Conservation (phyloP, 192 early-diverging fungal species). For the Chytriomyces sp. region DNA sequence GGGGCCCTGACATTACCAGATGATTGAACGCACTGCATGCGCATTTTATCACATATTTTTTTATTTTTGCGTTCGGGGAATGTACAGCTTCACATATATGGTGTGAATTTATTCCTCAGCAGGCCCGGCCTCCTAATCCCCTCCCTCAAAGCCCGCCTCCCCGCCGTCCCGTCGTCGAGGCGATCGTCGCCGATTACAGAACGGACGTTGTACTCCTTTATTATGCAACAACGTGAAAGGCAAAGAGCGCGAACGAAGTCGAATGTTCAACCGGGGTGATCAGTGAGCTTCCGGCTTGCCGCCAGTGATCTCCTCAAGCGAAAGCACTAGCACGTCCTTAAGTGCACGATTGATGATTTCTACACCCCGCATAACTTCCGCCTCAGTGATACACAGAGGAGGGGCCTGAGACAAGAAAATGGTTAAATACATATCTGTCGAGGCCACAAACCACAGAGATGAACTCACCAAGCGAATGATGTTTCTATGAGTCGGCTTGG, state of each 20-base stretch:
- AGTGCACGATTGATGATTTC: constrained; percentile 80
- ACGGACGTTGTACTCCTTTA: too few relatives aligned
- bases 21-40: too few relatives aligned
- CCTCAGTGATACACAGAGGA: constrained; percentile 92
- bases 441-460: not conserved
- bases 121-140: too few relatives aligned
- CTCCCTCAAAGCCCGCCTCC: too few relatives aligned
- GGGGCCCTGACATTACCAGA: constrained; percentile 1
- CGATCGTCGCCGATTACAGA: too few relatives aligned
- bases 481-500: constrained; percentile 98
- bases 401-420: constrained; percentile 58
- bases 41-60: too few relatives aligned
- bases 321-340: constrained; percentile 67
- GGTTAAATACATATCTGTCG: not conserved
- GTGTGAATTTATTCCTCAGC: too few relatives aligned
- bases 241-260: too few relatives aligned
- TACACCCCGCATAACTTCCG: constrained; percentile 79
- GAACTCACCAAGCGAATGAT: constrained; percentile 81
- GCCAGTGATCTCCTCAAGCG: constrained; percentile 61
- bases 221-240: too few relatives aligned
- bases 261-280: not conserved
- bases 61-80: too few relatives aligned
- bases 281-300: constrained; percentile 14
- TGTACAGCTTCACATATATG: too few relatives aligned
- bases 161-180: too few relatives aligned